Conservation (phyloP, 2,329 filamentous ascomycete species). For the Pezicula neosporulosa region DNA sequence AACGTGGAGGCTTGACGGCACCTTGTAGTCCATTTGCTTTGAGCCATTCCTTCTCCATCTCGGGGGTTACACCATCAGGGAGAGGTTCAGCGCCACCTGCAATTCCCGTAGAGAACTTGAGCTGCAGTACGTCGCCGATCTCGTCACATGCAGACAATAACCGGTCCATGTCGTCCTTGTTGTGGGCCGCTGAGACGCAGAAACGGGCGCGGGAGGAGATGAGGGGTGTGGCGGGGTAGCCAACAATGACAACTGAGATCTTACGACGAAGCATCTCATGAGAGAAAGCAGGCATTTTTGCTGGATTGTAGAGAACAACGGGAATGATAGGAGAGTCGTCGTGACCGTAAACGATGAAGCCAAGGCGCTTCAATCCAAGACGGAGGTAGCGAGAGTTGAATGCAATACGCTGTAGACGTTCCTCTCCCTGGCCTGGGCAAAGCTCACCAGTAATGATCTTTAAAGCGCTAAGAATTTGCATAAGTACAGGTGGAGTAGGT, state of each 20-base stretch:
- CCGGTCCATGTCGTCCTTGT: slow-evolving; percentile 95
- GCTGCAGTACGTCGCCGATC: slow-evolving; percentile 84
- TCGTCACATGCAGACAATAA: slow-evolving; percentile 87
- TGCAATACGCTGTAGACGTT: slow-evolving; percentile 89
- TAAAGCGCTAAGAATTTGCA: slow-evolving; percentile 85
- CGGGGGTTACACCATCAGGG: slow-evolving; percentile 64
- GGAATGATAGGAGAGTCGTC: slow-evolving; percentile 98
- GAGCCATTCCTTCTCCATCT: slow-evolving; percentile 69
- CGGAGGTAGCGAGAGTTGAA: slow-evolving; percentile 99
- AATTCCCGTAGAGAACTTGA: slow-evolving; percentile 96
- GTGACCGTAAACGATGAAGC: slow-evolving; percentile 94
- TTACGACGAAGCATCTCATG: slow-evolving; percentile 98
- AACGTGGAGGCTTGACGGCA: slow-evolving; percentile 57
- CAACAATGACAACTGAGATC: slow-evolving; percentile 95
- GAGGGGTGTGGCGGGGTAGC: slow-evolving; percentile 92
- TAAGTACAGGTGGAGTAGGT: slow-evolving; percentile 80
- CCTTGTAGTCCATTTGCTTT: slow-evolving; percentile 49
- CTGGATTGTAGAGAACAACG: slow-evolving; percentile 93
- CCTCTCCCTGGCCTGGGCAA: slow-evolving; percentile 86
- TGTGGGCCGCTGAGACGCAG: slow-evolving; percentile 93
- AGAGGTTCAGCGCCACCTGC: slow-evolving; percentile 82
- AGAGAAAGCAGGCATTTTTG: slow-evolving; percentile 97
- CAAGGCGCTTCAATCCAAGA: slow-evolving; percentile 91
- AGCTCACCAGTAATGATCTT: slow-evolving; percentile 88
- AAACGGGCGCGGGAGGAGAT: slow-evolving; percentile 94